These are phyloP conservation scores for Triticum urartu DNA, from an alignment of 176 grass and related monocot genomes.

Conservation along the genomic window DNA sequence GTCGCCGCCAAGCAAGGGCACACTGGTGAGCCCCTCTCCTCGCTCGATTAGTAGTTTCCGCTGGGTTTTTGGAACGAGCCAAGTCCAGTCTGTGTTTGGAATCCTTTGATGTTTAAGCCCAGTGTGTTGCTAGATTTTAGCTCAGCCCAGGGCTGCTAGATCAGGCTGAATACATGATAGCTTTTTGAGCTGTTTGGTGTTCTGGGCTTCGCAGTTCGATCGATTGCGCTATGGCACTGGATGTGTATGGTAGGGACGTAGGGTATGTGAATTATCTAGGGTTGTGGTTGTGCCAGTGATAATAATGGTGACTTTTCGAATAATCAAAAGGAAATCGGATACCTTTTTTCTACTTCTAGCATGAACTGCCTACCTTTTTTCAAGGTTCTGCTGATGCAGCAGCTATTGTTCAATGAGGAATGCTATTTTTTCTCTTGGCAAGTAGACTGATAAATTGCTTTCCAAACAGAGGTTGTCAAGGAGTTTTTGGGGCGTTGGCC, in stretches of 20 bases:
- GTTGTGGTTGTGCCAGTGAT: neutral
- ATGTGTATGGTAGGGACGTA: neutral
- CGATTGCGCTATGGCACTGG: neutral
- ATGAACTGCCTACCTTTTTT: neutral
- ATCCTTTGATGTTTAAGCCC: no score
- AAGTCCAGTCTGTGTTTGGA: neutral
- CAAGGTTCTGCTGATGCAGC: neutral
- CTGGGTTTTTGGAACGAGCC: neutral
- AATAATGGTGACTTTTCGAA: neutral
- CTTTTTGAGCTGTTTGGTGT: neutral
- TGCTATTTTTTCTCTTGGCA: neutral
- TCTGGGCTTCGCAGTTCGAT: neutral
- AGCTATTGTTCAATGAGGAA: neutral
- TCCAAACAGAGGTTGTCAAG: conserved; percentile 66
- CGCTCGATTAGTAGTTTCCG: neutral
- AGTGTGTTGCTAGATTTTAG: neutral
- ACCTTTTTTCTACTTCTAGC: neutral
- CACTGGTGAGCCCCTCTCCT: conserved; percentile 44
- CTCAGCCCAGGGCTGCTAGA: neutral
- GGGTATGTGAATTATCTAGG: neutral
- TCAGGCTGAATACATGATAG: neutral
- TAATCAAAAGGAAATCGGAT: neutral
- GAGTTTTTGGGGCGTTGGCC: conserved; percentile 78
- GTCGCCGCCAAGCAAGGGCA: conserved; percentile 89
- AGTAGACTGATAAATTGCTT: neutral